Evolutionary conservation across 352 stramenopile genomes (phyloP).

Genomic region (Plasmopara halstedii): DNA sequence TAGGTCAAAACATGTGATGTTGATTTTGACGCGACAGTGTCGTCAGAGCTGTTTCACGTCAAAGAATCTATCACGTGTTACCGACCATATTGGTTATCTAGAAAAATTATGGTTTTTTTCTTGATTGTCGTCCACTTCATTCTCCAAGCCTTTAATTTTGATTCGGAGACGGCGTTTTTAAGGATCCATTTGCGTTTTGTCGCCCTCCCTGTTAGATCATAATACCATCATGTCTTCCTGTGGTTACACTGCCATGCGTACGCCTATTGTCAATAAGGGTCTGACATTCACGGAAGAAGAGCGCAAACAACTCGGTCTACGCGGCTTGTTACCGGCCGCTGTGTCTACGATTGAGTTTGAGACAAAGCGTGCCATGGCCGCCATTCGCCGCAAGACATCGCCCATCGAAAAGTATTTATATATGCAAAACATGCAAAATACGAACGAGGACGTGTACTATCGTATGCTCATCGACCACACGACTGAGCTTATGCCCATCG

Average conservation of each 20-base stretch:
- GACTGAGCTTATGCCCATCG: constrained; percentile 91
- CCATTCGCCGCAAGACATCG: constrained; percentile 76
- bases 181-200: too few species aligned
- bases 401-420: constrained; percentile 93
- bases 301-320: constrained; percentile 80
- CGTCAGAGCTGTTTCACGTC: too few species aligned
- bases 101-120: too few species aligned
- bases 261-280: constrained; percentile 89
- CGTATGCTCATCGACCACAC: constrained; percentile 85
- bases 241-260: constrained; percentile 70
- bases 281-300: constrained; percentile 90
- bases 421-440: constrained; percentile 86
- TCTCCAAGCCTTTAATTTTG: too few species aligned
- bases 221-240: constrained; percentile 10
- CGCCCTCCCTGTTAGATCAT: neutral
- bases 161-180: too few species aligned
- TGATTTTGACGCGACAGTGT: too few species aligned
- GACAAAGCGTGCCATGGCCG: constrained; percentile 79
- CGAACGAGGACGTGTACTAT: constrained; percentile 90
- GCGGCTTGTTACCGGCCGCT: constrained; percentile 85
- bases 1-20: too few species aligned
- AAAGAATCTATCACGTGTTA: too few species aligned
- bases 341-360: constrained; percentile 83
- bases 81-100: too few species aligned
- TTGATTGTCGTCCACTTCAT: too few species aligned